Conservation (phyloP, 805 yeast genomes). For the Candida nanaspora region DNA sequence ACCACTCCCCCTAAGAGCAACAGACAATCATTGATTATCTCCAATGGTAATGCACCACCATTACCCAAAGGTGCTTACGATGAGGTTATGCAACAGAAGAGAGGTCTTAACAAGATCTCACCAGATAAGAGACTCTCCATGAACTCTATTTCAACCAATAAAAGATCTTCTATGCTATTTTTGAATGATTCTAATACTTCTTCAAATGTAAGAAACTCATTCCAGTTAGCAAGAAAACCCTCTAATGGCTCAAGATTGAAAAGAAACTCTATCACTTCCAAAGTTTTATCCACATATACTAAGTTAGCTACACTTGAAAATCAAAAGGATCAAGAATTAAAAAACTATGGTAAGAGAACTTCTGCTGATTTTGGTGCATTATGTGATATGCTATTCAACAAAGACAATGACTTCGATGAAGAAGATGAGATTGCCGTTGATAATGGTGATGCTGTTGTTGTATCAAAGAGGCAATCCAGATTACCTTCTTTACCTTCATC, state of each 20-base stretch:
- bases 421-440: slow-evolving; percentile 26
- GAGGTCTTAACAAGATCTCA: slow-evolving; percentile 4
- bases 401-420: slow-evolving; percentile 41
- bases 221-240: slow-evolving; percentile 7
- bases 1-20: background rate
- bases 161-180: slow-evolving; percentile 17
- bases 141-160: slow-evolving; percentile 6
- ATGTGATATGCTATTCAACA: slow-evolving; percentile 71
- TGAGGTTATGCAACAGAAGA: slow-evolving; percentile 12
- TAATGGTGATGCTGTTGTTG: background rate
- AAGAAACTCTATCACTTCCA: slow-evolving; percentile 67
- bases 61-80: slow-evolving; percentile 12
- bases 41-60: slow-evolving; percentile 4
- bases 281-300: slow-evolving; percentile 65
- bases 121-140: slow-evolving; percentile 12
- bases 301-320: slow-evolving; percentile 48
- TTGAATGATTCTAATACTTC: slow-evolving; percentile 5
- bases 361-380: slow-evolving; percentile 72
- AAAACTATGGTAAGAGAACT: slow-evolving; percentile 67
- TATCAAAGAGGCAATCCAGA: background rate
- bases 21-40: slow-evolving; percentile 8
- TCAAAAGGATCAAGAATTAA: slow-evolving; percentile 62
- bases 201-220: slow-evolving; percentile 5
- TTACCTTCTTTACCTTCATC: slow-evolving; percentile 16
- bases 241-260: slow-evolving; percentile 29